These are phyloP conservation scores for Oryza glumipatula DNA, from an alignment of 176 grass and related monocot species.

Conservation along the genomic window DNA sequence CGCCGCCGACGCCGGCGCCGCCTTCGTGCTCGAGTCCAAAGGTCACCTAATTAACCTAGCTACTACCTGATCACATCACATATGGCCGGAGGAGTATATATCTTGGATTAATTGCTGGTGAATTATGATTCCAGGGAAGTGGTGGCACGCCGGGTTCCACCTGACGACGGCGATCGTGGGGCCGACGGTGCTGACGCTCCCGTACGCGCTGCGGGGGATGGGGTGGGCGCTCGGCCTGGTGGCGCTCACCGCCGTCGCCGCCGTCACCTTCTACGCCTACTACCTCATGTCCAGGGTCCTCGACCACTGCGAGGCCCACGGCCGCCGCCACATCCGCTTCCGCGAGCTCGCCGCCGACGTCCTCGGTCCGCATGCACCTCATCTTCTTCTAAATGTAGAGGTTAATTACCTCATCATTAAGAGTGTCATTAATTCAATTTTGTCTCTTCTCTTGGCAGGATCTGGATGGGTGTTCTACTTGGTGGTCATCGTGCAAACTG, in stretches of 20 bases:
- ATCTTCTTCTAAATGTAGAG: not conserved
- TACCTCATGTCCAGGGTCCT: constrained; percentile 84
- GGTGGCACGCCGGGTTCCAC: constrained; percentile 97
- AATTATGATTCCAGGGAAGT: constrained; percentile 47
- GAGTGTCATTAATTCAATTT: not conserved
- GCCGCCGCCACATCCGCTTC: constrained; percentile 78
- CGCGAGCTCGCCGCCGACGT: constrained; percentile 86
- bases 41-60: constrained; percentile 22
- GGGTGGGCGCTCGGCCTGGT: constrained; percentile 68
- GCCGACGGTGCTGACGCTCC: constrained; percentile 86
- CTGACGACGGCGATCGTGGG: constrained; percentile 94
- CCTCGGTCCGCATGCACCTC: constrained; percentile 45
- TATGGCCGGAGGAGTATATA: too few species aligned
- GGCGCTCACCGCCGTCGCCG: constrained; percentile 54
- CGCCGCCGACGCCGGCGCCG: constrained; percentile 62
- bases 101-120: too few species aligned
- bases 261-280: constrained; percentile 89
- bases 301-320: constrained; percentile 77
- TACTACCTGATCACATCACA: not conserved
- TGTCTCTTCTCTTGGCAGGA: constrained; percentile 44
- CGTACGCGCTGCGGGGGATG: constrained; percentile 82
- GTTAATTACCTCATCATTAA: not conserved
- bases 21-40: constrained; percentile 94
- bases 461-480: constrained; percentile 85
- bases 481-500: constrained; percentile 63